Base-by-base conservation (phyloP, 805 yeast genomes). In the Jamesozyma rosinii region DNA sequence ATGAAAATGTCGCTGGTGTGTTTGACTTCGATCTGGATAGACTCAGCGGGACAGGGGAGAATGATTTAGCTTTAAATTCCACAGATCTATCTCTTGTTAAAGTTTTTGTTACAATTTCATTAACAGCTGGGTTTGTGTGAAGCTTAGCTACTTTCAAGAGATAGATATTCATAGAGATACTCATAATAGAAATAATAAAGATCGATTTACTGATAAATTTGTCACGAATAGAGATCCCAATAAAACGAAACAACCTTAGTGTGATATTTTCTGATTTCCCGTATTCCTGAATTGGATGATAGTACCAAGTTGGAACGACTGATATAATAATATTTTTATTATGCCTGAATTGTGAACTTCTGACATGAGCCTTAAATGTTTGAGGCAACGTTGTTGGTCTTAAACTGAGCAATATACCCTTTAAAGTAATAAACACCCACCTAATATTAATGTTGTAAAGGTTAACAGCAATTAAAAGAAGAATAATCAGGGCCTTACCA, bases 71-170 rank as follows among this genome's bases (percentile, higher is more conserved):
- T 8, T 11, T 26, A 24, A 11, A 4, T 3, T 35, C 17, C 8
- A 15, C 17, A 3, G 34, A 11, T 20, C 26, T 26, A 2, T 26
- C 14, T 21, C 13, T 29, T 4, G 17, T 19, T 10, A 35, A 35
- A 11, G 41, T 29, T 46, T 56, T 51, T 48, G 51, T 51, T 30
- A 45, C 49, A 21, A 56, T 47, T 44, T 60, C 57, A 21, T 50
- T 52, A 8, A 60, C 72, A 49, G 65, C 68, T 43, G 63, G 58
- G 37, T 61, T 63, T 8, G 76, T 69, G 52, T 82, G 84, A 42
- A 73, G 70, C 61, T 84, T 75, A n/a, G 95, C 83, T 44, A 86
- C 92, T 55, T 87, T 86, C 61, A 90, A 74, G 51, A 92, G 72
- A 63, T 89, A 90, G 40, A 83, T 78, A 61, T 92, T 92, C 49